Evolutionary conservation across 768 basidiomycete genomes (phyloP), one percentile per base, ranked within the genome.

Genomic region (Boletus vinaceobasis): DNA sequence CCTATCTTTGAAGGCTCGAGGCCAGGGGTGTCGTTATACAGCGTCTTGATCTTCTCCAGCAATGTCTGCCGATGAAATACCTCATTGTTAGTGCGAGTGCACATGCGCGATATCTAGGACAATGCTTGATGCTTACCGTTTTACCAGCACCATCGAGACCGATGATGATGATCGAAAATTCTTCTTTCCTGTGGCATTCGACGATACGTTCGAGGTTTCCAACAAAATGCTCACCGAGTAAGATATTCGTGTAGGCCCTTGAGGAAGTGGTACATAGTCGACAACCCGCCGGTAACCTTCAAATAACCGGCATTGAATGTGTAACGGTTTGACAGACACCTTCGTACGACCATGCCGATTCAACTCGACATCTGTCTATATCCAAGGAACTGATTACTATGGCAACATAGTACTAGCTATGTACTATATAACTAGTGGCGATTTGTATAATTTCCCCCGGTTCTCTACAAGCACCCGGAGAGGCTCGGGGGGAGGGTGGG

Each of bases 81-180:
- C 23, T 11, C 10, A 6, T 27, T 13, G 43, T 55, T 33, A 46
- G 26, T 5, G 27, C 31, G 5, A 23, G 29, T 9, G 14, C 32
- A 7, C 8, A 14, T 21, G 13, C 8, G 5, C 32, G 32, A 17
- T 5, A 10, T 23, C 15, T 33, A 21, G 14, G n/a, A 4, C 2
- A 5, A 19, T 8, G 19, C 4, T 6, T 17, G 31, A 31, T 33
- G 45, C 73, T 60, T 61, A 90, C 90, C 52, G 93, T 93, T 75
- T 97, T 97, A 45, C 94, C 94, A 31, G 93, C 93, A 15, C 89
- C 90, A 69, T 93, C 93, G 17, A 94, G 80, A 11, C 95, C 96
- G 50, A 98, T 85, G 67, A 98, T 97, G 49, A 98, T 90, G 27
- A 98, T 86, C 10, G 90, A 93, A 69, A 95, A 98, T 63, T 96